phyloP scores from a whole-genome alignment of 2,329 filamentous ascomycete genomes.

The Fusarium subtropicale region DNA sequence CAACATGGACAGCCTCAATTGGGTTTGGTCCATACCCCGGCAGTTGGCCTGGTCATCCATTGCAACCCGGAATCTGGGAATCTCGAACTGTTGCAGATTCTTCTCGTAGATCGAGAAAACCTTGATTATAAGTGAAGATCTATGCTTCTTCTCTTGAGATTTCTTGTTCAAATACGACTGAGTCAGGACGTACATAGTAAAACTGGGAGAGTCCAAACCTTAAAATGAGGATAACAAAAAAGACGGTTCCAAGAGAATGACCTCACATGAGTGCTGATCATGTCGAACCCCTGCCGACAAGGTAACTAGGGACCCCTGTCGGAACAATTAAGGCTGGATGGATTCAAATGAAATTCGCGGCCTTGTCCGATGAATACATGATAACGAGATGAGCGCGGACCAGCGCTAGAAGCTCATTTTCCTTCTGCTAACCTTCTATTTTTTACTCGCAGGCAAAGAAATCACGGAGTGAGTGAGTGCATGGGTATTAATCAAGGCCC shows the following conservation, averaged over 20 bases:
- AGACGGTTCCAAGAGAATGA: conserved; percentile 27
- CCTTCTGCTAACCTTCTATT: conserved; percentile 36
- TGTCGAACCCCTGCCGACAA: background rate
- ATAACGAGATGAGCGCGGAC: conserved; percentile 15
- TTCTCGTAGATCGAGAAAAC: background rate
- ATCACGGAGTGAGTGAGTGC: background rate
- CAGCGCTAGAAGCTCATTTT: conserved; percentile 27
- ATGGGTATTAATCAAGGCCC: conserved; percentile 18
- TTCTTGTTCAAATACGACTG: background rate
- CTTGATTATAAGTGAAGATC: conserved; percentile 3
- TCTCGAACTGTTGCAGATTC: background rate
- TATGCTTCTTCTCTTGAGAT: background rate
- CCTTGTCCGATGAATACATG: conserved; percentile 36
- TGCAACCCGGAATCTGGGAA: background rate
- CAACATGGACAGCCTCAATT: conserved; percentile 1
- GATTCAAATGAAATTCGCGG: conserved; percentile 36
- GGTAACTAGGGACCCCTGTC: conserved; percentile 35
- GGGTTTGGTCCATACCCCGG: background rate
- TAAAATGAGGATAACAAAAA: conserved; percentile 16
- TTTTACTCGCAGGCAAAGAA: conserved; percentile 11
- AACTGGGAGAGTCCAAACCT: conserved; percentile 7
- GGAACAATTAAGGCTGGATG: conserved; percentile 15
- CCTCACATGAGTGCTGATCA: conserved; percentile 37
- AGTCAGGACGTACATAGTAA: background rate
- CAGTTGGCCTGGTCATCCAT: background rate